These are phyloP conservation scores for Emmonsiellopsis sp. DNA, from an alignment of 2,329 filamentous ascomycete species.

Conservation along the genomic window DNA sequence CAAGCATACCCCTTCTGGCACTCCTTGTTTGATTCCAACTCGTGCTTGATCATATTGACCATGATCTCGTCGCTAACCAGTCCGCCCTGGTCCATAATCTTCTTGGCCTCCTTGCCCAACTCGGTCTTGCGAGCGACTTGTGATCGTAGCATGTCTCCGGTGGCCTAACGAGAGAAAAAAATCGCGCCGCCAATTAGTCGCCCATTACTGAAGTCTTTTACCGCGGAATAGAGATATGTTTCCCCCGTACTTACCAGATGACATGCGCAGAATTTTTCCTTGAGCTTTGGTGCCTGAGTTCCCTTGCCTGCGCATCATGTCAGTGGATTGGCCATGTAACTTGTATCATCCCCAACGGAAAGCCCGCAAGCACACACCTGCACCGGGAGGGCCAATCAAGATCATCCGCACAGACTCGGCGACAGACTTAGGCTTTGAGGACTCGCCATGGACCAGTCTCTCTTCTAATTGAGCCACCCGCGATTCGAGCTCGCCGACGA, in stretches of 20 bases:
- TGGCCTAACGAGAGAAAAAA: conserved; percentile 55
- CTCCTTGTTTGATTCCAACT: conserved; percentile 87
- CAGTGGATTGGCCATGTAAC: not conserved
- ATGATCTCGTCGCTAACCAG: conserved; percentile 98
- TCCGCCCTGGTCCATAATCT: conserved; percentile 99
- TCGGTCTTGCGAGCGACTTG: conserved; percentile 97
- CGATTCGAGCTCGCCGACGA: conserved; percentile 73
- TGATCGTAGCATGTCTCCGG: conserved; percentile 96
- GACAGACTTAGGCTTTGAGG: conserved; percentile 39
- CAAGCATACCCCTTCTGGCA: conserved; percentile 81
- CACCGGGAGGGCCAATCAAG: conserved; percentile 92
- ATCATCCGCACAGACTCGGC: conserved; percentile 81
- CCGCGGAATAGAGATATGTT: not conserved
- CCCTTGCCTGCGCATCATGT: conserved; percentile 67
- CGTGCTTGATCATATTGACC: conserved; percentile 98
- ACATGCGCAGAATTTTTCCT: conserved; percentile 95
- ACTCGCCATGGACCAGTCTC: conserved; percentile 49
- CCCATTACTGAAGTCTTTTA: not conserved
- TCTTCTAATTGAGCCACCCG: conserved; percentile 79
- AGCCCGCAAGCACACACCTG: conserved; percentile 54
- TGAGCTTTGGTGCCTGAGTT: conserved; percentile 95
- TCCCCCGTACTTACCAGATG: conserved; percentile 62
- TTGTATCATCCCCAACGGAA: not conserved
- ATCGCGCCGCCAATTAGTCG: conserved; percentile 6
- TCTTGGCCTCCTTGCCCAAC: conserved; percentile 93